Base-by-base conservation (phyloP, 805 yeast genomes). In the Schizosaccharomyces cryophilus region DNA sequence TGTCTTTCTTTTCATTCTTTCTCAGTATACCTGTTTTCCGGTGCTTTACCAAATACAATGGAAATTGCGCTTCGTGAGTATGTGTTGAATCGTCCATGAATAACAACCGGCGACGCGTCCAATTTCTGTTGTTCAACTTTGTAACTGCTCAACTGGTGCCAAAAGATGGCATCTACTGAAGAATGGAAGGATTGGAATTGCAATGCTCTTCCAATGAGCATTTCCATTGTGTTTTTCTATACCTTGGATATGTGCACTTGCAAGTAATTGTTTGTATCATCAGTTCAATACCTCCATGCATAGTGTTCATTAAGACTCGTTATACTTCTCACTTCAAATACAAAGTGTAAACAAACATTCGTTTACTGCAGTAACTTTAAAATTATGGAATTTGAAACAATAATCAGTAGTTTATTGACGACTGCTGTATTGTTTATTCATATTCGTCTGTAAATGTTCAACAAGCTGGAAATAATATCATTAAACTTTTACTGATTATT, bases 161-260 rank as follows among this genome's bases (percentile, higher is more conserved):
- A 93, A 70, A 93, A 93, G 0, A 95, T 79, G 0, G 95, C 80
- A 67, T 90, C 96, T 26, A 85, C 82, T 69, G 84, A 85, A 1
- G 95, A 83, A 62, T 79, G 81, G 24, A 81, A 70, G 0, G 85
- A 77, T 0, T 77, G 71, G 66, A 74, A 80, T 61, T 72, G 75
- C 30, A 62, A 26, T 7, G 60, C 38, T 6, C 26, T 24, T 26
- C 35, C 56, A 51, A 24, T 29, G n/a, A 51, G 26, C 30, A 9
- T 21, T 21, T 51, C 56, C 51, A 73, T 74, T 54, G 74, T 66
- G 64, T 75, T 78, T 3, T 78, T 71, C 64, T 78, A 79, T 1
- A 80, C 76, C 66, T 77, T 75, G 62, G 72, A 71, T 64, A 74
- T 73, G 68, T 78, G 70, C 62, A 77, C 81, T 24, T 71, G 72